Conservation (phyloP, 1,284 basidiomycete genomes). For the Trichosporon asahii region DNA sequence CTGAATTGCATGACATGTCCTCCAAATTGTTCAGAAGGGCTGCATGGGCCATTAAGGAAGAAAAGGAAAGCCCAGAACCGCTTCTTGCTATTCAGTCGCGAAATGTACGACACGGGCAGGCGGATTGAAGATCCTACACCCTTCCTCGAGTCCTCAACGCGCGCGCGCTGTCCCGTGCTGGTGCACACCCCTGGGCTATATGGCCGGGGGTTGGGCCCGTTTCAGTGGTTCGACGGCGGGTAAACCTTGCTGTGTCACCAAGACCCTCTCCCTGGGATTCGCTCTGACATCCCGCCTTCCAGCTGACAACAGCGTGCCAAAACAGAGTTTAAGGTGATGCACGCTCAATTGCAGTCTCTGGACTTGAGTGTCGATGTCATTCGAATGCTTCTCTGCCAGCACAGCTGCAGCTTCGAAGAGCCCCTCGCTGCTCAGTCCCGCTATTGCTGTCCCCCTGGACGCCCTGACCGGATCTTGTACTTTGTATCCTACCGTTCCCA, state of each 20-base stretch:
- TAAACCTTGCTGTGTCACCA: neutral
- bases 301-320: neutral
- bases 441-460: neutral
- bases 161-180: neutral
- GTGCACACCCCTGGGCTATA: neutral
- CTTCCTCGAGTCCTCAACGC: neutral
- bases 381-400: neutral
- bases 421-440: neutral
- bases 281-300: neutral
- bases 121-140: neutral
- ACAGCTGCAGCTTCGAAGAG: neutral
- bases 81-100: neutral
- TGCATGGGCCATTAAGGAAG: neutral
- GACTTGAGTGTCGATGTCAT: neutral
- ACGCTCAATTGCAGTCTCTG: constrained; percentile 3
- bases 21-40: neutral
- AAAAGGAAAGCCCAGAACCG: neutral
- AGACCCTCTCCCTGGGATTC: neutral
- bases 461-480: neutral
- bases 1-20: neutral
- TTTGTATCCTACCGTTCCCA: neutral
- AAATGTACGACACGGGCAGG: neutral
- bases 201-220: neutral
- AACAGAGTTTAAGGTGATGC: neutral
- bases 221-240: constrained; percentile 6